A percentile compares a stretch with the other conserved stretches of the same genome.
phyloP scores from a whole-genome alignment of 1,139 yeast genomes.

The Zygoascus sp. region DNA sequence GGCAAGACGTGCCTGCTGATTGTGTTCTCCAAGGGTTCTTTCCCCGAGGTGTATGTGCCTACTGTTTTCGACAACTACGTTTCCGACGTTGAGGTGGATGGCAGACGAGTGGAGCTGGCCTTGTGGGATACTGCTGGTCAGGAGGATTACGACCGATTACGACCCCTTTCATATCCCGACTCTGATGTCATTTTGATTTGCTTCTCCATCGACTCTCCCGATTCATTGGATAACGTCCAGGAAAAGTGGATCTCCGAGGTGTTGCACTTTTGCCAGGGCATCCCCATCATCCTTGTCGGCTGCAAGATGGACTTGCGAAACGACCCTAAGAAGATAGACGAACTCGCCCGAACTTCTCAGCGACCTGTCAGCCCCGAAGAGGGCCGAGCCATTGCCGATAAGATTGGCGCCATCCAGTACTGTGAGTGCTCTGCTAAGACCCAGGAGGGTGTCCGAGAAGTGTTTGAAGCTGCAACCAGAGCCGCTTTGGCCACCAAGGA shows the following conservation, averaged over 20 bases:
- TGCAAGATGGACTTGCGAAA: conserved; percentile 85
- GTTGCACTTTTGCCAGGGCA: conserved; percentile 90
- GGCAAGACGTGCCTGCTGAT: conserved; percentile 68
- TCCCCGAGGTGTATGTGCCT: conserved; percentile 94
- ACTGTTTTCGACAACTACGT: conserved; percentile 94
- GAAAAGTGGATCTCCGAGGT: conserved; percentile 96
- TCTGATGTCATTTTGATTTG: conserved; percentile 89
- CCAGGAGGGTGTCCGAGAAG: conserved; percentile 70
- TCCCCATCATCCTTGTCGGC: conserved; percentile 86
- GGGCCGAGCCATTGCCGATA: conserved; percentile 79
- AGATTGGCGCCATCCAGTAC: conserved; percentile 77
- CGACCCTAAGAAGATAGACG: conserved; percentile 73
- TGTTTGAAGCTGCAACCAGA: conserved; percentile 87
- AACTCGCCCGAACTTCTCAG: conserved; percentile 74
- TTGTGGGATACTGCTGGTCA: conserved; percentile 99
- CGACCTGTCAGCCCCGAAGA: conserved; percentile 81
- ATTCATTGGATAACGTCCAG: conserved; percentile 86
- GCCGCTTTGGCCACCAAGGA: conserved; percentile 69
- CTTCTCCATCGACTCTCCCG: conserved; percentile 88
- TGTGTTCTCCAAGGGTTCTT: conserved; percentile 81
- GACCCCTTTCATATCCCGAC: conserved; percentile 92
- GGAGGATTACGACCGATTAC: conserved; percentile 92
- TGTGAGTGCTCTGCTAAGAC: conserved; percentile 82
- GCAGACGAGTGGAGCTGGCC: conserved; percentile 89
- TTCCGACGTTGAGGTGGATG: conserved; percentile 88